phyloP scores from a whole-genome alignment of 495 filamentous ascomycete species.

The Lasiosphaeris hirsuta region DNA sequence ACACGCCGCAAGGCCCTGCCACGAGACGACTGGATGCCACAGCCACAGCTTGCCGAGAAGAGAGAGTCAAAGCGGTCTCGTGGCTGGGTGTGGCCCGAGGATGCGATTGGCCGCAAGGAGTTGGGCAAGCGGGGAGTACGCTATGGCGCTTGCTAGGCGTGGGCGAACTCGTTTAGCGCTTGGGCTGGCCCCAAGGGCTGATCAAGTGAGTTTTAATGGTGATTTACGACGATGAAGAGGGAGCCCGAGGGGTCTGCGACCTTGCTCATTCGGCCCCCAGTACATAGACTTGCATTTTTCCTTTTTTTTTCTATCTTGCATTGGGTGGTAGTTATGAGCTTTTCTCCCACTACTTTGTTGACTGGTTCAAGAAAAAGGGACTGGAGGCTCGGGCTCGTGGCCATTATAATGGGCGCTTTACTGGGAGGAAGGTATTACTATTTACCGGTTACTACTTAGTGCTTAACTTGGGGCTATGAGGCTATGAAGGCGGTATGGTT shows the following conservation, averaged over 20 bases:
- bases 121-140: slow-evolving; percentile 54
- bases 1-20: slow-evolving; percentile 67
- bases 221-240: not conserved
- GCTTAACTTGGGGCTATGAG: too few relatives aligned
- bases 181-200: slow-evolving; percentile 9
- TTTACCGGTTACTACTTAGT: too few relatives aligned
- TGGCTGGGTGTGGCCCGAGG: slow-evolving; percentile 83
- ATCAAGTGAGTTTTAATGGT: not conserved
- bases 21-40: slow-evolving; percentile 84
- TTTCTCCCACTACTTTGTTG: too few relatives aligned
- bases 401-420: too few relatives aligned
- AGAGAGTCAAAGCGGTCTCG: slow-evolving; percentile 75
- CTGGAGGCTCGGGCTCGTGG: too few relatives aligned
- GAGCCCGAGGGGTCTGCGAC: not conserved
- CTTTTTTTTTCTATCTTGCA: too few relatives aligned
- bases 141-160: slow-evolving; percentile 40
- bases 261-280: too few relatives aligned
- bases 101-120: slow-evolving; percentile 55
- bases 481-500: too few relatives aligned
- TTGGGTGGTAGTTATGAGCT: too few relatives aligned
- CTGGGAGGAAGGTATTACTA: too few relatives aligned
- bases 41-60: slow-evolving; percentile 76
- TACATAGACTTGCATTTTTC: too few relatives aligned
- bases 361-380: too few relatives aligned
- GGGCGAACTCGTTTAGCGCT: not conserved